Base-by-base conservation (phyloP, 1,139 yeast species). In the Pichia sp. region DNA sequence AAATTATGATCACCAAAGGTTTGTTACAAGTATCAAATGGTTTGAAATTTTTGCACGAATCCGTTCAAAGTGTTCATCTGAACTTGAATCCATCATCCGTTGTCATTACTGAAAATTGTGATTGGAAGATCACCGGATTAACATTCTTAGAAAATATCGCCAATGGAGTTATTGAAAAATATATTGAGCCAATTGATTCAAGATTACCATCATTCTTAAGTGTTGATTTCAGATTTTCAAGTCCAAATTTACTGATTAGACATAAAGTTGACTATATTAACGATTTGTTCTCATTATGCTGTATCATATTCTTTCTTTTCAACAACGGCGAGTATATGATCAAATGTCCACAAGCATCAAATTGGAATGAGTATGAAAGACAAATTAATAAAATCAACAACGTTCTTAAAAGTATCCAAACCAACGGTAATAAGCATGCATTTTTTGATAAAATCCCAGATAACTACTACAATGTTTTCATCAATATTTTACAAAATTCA, bases 41-140 rank as follows among this genome's bases (percentile, higher is more conserved):
- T 0, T 66, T 93, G 38, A 84, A 85, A 54, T 93, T 93, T 60
- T 73, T 93, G 40, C 97, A 93, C 63, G 78, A 79, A 51, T 78
- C 81, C 50, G 87, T 96, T 24, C 76, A 82, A 18, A 77, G 81
- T 30, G 85, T 88, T 15, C 96, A 91, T 67, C 67, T 86, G 56
- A 88, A 90, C 56, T 58, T 94, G 30, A 84, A 83, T 54, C 99
- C 99, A 1, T 70, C 77, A 14, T 80, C 96, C 0, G 73, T 93
- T 1, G 77, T 84, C 51, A 76, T 93, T 22, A 91, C 86, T 55
- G 83, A 80, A 36, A 90, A 85, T 56, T 94, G 96, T 1, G 99
- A 93, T 66, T 94, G 98, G 98, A 93, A 91, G 65, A 65, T 93
- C 3, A 77, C 85, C 9, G 97, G 98, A 1, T 75, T 86, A 54